These are phyloP conservation scores for Selaginella moellendorffii DNA, from an alignment of 75 land plant species.

Conservation along the genomic window DNA sequence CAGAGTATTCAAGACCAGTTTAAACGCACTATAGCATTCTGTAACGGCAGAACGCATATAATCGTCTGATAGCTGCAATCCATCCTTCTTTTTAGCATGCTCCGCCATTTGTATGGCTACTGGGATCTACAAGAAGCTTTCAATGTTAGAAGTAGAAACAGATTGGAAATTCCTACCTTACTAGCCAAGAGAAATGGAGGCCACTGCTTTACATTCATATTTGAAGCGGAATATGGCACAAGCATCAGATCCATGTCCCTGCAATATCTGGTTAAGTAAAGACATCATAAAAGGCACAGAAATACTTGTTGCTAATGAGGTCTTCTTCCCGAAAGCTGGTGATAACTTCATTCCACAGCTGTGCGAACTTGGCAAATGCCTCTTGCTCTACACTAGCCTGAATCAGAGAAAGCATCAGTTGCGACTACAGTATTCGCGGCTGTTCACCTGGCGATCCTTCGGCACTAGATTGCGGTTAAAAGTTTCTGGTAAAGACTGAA, in stretches of 20 bases:
- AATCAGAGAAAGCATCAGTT: too few relatives aligned
- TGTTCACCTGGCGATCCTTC: too few relatives aligned
- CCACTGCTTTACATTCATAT: neutral
- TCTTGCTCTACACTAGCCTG: neutral
- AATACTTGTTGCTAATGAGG: neutral
- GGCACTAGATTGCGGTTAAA: neutral
- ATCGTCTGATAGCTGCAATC: neutral
- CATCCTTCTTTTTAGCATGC: neutral
- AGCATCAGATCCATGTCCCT: conserved; percentile 10
- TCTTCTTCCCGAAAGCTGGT: conserved; percentile 4
- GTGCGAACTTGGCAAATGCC: conserved; percentile 5
- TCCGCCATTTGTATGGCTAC: conserved; percentile 5
- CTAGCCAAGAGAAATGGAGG: conserved; percentile 1
- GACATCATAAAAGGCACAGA: neutral
- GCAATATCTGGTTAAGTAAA: neutral
- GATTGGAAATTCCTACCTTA: neutral
- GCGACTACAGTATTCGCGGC: too few relatives aligned
- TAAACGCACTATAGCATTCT: neutral
- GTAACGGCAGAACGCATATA: conserved; percentile 1
- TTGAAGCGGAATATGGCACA: conserved; percentile 5
- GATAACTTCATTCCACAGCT: conserved; percentile 8
- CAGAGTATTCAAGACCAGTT: neutral
- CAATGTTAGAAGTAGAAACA: neutral
- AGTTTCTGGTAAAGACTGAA: conserved; percentile 4
- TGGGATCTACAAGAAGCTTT: neutral